These are phyloP conservation scores for Casuarina equisetifolia DNA, from an alignment of 306 rosid species.

Conservation along the genomic window DNA sequence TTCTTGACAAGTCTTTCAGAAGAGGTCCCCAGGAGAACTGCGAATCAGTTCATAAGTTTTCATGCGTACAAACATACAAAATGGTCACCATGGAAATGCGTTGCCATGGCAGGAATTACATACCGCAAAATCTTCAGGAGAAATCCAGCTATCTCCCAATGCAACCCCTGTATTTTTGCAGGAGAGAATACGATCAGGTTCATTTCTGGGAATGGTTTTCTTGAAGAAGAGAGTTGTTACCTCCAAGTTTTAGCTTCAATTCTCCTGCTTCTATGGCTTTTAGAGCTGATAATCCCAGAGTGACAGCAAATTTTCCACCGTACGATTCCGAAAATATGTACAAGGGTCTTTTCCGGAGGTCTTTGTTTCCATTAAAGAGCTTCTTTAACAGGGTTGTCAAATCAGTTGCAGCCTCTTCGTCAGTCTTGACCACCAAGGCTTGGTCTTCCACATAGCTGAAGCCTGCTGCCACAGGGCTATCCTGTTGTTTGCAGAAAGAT, in stretches of 20 bases:
- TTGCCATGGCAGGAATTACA: not conserved
- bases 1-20: conserved; percentile 3
- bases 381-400: not conserved
- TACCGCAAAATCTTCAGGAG: conserved; percentile 4
- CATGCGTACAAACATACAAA: not conserved
- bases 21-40: conserved; percentile 6
- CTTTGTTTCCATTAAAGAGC: not conserved
- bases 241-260: not conserved
- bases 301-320: conserved; percentile 7
- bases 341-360: not conserved
- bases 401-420: not conserved
- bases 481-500: not conserved
- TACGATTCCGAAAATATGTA: not conserved
- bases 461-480: conserved; percentile 1
- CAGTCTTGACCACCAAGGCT: not conserved
- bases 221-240: not conserved
- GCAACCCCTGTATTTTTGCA: not conserved
- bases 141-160: conserved; percentile 5
- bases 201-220: not conserved
- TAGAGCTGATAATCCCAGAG: not conserved
- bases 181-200: not conserved
- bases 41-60: not conserved
- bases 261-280: not conserved
- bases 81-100: not conserved
- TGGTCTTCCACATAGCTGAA: not conserved